A percentile compares a stretch with the other conserved stretches of the same genome.
phyloP scores from a whole-genome alignment of 306 rosid species.

The Alnus glutinosa region DNA sequence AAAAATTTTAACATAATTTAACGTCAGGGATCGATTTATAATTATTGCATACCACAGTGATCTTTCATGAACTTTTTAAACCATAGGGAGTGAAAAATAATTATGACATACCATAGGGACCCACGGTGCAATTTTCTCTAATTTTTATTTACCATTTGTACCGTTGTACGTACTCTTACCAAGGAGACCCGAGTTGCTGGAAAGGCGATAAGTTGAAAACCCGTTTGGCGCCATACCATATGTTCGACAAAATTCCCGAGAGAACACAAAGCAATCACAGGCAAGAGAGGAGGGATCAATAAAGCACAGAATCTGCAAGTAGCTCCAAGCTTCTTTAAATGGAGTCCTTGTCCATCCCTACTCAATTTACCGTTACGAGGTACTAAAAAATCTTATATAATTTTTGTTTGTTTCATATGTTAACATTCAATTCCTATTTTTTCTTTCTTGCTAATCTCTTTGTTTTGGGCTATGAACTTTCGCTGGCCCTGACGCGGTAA shows the following conservation, averaged over 20 bases:
- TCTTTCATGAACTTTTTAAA: no score
- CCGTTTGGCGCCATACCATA: neutral
- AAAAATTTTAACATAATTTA: no score
- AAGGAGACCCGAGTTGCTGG: no score
- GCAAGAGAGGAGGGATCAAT: neutral
- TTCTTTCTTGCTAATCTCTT: neutral
- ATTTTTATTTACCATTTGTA: no score
- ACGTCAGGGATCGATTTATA: no score
- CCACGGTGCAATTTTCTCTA: no score
- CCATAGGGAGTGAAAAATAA: no score
- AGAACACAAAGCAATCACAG: neutral
- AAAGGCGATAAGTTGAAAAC: no score
- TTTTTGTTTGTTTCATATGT: neutral
- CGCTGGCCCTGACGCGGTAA: neutral
- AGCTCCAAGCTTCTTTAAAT: neutral
- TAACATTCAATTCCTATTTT: neutral
- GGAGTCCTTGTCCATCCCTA: conserved; percentile 18
- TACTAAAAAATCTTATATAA: neutral
- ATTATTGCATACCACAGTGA: no score
- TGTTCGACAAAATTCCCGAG: neutral
- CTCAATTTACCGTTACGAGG: conserved; percentile 14
- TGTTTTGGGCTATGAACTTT: neutral
- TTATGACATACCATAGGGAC: no score
- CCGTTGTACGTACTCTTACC: no score
- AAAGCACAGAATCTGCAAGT: neutral